Percentiles rank a stretch among this genome's conserved stretches.
phyloP scores from a whole-genome alignment of 805 yeast species.

The Yarrowia deformans region DNA sequence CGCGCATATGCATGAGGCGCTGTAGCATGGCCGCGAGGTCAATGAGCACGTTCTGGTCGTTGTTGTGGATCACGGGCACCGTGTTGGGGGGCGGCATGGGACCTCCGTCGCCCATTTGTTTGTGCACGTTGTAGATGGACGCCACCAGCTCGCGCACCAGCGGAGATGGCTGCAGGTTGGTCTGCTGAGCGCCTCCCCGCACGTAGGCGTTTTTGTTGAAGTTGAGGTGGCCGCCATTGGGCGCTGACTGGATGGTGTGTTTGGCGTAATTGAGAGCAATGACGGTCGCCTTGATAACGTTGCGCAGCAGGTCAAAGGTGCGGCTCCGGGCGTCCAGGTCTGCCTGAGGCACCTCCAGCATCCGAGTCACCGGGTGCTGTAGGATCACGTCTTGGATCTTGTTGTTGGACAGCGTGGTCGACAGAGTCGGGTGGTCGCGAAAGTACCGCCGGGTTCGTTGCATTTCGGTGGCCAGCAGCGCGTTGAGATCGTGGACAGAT shows the following conservation, averaged over 20 bases:
- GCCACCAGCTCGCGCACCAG: slow-evolving; percentile 23
- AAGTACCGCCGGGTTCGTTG: slow-evolving; percentile 37
- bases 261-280: slow-evolving; percentile 36
- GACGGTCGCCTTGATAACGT: slow-evolving; percentile 38
- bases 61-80: slow-evolving; percentile 29
- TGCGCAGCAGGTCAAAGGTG: slow-evolving; percentile 29
- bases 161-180: slow-evolving; percentile 8
- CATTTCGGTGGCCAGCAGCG: slow-evolving; percentile 31
- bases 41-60: slow-evolving; percentile 8
- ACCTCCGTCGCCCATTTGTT: slow-evolving; percentile 14
- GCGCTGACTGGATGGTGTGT: slow-evolving; percentile 20
- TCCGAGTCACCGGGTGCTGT: slow-evolving; percentile 47
- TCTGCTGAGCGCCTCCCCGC: slow-evolving; percentile 13
- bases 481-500: slow-evolving; percentile 28
- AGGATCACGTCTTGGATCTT: slow-evolving; percentile 47
- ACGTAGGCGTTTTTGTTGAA: slow-evolving; percentile 24
- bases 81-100: slow-evolving; percentile 33
- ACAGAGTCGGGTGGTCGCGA: slow-evolving; percentile 35
- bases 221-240: slow-evolving; percentile 10
- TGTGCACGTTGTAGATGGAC: slow-evolving; percentile 30
- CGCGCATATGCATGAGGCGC: slow-evolving; percentile 39
- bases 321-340: slow-evolving; percentile 46
- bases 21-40: slow-evolving; percentile 35
- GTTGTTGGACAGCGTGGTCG: slow-evolving; percentile 45
- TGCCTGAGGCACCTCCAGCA: slow-evolving; percentile 46